Evolutionary conservation across 2,329 filamentous ascomycete species (phyloP), one percentile per base, ranked within the genome.

Genomic region (Aspergillus sp.): DNA sequence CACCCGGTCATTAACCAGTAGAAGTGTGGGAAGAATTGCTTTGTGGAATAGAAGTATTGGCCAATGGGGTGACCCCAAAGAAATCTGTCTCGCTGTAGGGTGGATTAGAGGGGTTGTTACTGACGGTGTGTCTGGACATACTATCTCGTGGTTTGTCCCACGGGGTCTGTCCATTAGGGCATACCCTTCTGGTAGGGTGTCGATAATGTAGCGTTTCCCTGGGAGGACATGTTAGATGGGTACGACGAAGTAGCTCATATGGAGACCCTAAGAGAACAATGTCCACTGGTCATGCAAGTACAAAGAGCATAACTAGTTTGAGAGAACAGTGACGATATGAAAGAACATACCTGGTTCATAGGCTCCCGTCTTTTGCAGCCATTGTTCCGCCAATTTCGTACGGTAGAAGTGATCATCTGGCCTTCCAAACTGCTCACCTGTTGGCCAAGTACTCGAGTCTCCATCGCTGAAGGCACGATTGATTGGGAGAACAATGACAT

Each of bases 1-100:
- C 67, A 68, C 47, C 76, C 72, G 13, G 76, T 73, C 77, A 85
- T 83, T 20, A 86, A 62, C 63, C 78, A 75, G 47, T 76, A 68
- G 62, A 86, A 85, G 54, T 87, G 84, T 0, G 78, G 77, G 45
- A 76, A 81, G 58, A 84, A 84, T 3, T 77, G 69, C 17, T 75
- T 74, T 0, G 78, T 74, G 0, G 83, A 86, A 43, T 82, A 76
- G 51, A 81, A 86, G 14, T 66, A 69, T 45, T 70, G 69, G 6
- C 76, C 75, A 6, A 68, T 66, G 0, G 81, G 81, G 62, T 86
- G 82, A 0, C 84, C 84, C 50, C 75, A 85, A 0, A 86, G 67
- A 50, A 80, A 84, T 46, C 77, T 76, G 62, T 85, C 83, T 7
- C 76, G 60, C 64, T 81, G 65, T 17, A 59, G 6, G 19, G 11